A percentile compares a stretch with the other conserved stretches of the same genome.
Conservation (phyloP, 768 basidiomycete genomes). For the Mycena belliarum region DNA sequence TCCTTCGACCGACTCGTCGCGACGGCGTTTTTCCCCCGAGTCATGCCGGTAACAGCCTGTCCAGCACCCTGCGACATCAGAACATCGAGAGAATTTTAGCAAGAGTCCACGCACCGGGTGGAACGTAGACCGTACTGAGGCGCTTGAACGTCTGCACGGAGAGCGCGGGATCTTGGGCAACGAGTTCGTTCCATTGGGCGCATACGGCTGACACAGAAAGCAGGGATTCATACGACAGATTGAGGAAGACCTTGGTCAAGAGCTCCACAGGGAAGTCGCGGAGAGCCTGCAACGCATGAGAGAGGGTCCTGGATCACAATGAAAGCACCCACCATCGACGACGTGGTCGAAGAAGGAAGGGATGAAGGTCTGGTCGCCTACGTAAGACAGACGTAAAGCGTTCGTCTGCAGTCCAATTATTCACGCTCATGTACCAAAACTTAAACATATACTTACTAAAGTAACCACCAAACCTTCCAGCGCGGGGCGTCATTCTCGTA, state of each 20-base stretch:
- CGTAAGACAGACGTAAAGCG: background rate
- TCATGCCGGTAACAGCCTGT: background rate
- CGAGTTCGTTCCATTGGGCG: background rate
- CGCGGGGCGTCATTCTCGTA: too few species aligned
- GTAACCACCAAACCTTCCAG: too few species aligned
- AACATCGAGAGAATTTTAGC: background rate
- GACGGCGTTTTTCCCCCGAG: background rate
- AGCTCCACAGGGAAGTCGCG: background rate
- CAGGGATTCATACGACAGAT: background rate
- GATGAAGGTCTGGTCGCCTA: background rate
- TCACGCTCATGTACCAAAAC: too few species aligned
- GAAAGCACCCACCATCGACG: background rate
- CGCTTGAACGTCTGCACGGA: background rate
- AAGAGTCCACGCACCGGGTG: background rate
- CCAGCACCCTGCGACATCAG: background rate
- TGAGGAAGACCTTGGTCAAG: background rate
- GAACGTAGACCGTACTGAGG: background rate
- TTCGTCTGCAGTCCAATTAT: too few species aligned
- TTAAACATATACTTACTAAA: too few species aligned
- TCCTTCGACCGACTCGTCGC: background rate
- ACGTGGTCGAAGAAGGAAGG: background rate
- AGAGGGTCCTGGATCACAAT: background rate
- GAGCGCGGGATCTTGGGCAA: background rate
- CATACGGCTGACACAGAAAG: background rate
- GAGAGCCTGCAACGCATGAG: background rate